Evolutionary conservation across 2,329 filamentous ascomycete species (phyloP).

Genomic region (Zasmidium cellare): DNA sequence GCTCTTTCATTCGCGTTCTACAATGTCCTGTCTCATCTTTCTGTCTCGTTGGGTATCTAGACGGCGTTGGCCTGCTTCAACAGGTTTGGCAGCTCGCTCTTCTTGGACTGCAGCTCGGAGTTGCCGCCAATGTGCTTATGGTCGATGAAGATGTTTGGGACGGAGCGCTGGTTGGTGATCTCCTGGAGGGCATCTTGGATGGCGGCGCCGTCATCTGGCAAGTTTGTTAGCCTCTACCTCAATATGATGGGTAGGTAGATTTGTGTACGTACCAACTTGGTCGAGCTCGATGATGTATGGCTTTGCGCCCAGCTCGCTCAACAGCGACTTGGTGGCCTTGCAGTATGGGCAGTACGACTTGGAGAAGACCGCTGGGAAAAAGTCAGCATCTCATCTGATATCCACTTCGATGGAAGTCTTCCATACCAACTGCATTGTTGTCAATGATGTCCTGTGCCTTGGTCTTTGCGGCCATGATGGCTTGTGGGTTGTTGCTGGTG

Average conservation of each 20-base stretch:
- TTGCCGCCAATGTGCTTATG: slow-evolving; percentile 95
- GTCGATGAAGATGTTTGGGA: slow-evolving; percentile 93
- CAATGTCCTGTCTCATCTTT: not conserved
- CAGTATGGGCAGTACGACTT: slow-evolving; percentile 98
- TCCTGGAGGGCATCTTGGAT: slow-evolving; percentile 82
- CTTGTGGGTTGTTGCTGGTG: slow-evolving; percentile 56
- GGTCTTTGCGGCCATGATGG: slow-evolving; percentile 78
- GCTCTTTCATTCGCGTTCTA: not conserved
- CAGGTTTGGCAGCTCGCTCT: slow-evolving; percentile 62
- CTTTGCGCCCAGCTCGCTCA: slow-evolving; percentile 70
- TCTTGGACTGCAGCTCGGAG: slow-evolving; percentile 75
- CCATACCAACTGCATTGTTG: slow-evolving; percentile 79
- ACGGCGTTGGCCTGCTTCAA: slow-evolving; percentile 65
- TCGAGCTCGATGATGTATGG: slow-evolving; percentile 81
- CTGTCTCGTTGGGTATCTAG: slow-evolving; percentile 39
- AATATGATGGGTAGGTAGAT: not conserved
- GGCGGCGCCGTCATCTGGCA: slow-evolving; percentile 72
- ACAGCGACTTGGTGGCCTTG: slow-evolving; percentile 70
- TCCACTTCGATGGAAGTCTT: too few species aligned
- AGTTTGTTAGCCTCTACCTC: not conserved
- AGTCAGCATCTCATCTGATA: too few species aligned
- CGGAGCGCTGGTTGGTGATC: slow-evolving; percentile 80
- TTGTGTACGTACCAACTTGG: slow-evolving; percentile 67
- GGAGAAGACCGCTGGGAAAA: slow-evolving; percentile 96
- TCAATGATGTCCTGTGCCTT: slow-evolving; percentile 87